Conservation (phyloP, 2,329 filamentous ascomycete genomes). For the Apiospora sp. region DNA sequence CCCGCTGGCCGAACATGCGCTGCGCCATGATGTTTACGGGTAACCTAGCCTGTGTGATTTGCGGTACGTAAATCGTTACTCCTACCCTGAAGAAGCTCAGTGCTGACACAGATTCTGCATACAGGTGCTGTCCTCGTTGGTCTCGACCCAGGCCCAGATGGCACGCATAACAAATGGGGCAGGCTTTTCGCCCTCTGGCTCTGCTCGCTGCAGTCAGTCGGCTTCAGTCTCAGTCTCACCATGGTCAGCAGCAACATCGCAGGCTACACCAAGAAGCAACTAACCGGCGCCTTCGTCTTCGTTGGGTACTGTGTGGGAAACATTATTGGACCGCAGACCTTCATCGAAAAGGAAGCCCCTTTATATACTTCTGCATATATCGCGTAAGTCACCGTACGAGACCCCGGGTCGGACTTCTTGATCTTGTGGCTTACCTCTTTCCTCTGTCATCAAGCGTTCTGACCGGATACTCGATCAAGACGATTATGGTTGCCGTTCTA, state of each 20-base stretch:
- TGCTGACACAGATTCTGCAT: neutral
- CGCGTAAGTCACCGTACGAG: neutral
- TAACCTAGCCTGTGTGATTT: slow-evolving; percentile 62
- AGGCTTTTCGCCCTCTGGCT: slow-evolving; percentile 65
- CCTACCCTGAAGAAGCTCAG: too few species aligned
- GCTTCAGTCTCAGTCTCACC: slow-evolving; percentile 43
- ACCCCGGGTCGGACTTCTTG: neutral
- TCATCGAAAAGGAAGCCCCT: slow-evolving; percentile 37
- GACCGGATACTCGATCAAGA: slow-evolving; percentile 41
- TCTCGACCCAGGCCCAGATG: slow-evolving; percentile 47
- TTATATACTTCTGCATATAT: slow-evolving; percentile 33
- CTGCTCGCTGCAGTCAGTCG: slow-evolving; percentile 43
- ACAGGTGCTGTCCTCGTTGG: slow-evolving; percentile 57
- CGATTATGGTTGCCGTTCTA: slow-evolving; percentile 37
- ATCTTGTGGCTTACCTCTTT: slow-evolving; percentile 21
- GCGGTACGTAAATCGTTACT: slow-evolving; percentile 38
- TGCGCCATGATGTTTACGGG: slow-evolving; percentile 64
- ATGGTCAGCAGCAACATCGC: slow-evolving; percentile 45
- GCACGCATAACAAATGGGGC: slow-evolving; percentile 61
- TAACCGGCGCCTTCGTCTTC: slow-evolving; percentile 41
- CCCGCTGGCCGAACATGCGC: slow-evolving; percentile 55
- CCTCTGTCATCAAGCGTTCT: slow-evolving; percentile 35
- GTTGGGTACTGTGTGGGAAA: slow-evolving; percentile 44
- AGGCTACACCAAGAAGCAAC: slow-evolving; percentile 44
- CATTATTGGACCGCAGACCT: slow-evolving; percentile 45